Conservation (phyloP, 129 eudicot species). For the Mikania micrantha region DNA sequence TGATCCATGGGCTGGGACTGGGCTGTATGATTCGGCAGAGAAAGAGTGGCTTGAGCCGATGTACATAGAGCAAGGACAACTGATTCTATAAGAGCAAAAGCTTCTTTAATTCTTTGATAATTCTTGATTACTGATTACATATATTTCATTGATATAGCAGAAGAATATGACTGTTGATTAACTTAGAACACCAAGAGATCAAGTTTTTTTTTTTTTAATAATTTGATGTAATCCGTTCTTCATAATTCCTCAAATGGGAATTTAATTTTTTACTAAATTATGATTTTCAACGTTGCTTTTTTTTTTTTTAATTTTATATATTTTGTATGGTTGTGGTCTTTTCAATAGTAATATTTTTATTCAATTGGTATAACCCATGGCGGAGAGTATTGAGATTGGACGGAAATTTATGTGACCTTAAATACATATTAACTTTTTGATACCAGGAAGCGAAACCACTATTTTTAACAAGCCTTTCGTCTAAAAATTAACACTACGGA, state of each 20-base stretch:
- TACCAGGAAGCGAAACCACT: too few species aligned
- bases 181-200: slow-evolving; percentile 23
- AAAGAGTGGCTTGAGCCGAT: slow-evolving; percentile 66
- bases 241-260: slow-evolving; percentile 23
- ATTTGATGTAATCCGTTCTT: slow-evolving; percentile 25
- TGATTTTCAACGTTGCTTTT: not conserved
- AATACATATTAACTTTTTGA: too few species aligned
- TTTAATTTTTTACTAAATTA: slow-evolving; percentile 9
- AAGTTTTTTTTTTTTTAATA: slow-evolving; percentile 13
- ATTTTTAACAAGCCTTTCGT: too few species aligned
- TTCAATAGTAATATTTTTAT: too few species aligned
- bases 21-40: slow-evolving; percentile 40
- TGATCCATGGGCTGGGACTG: slow-evolving; percentile 70
- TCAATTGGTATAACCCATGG: too few species aligned
- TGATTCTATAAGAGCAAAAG: slow-evolving; percentile 45
- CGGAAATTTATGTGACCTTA: too few species aligned
- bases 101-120: slow-evolving; percentile 22
- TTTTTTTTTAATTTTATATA: too few species aligned
- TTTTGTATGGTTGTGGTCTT: too few species aligned
- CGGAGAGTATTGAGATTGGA: too few species aligned
- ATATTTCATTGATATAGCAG: slow-evolving; percentile 16
- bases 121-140: slow-evolving; percentile 20
- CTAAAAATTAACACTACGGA: too few species aligned
- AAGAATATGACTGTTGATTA: slow-evolving; percentile 21
- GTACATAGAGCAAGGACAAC: slow-evolving; percentile 84